Evolutionary conservation across 169 alveolate species (phyloP).

Genomic region (Plasmodium gallinaceum): DNA sequence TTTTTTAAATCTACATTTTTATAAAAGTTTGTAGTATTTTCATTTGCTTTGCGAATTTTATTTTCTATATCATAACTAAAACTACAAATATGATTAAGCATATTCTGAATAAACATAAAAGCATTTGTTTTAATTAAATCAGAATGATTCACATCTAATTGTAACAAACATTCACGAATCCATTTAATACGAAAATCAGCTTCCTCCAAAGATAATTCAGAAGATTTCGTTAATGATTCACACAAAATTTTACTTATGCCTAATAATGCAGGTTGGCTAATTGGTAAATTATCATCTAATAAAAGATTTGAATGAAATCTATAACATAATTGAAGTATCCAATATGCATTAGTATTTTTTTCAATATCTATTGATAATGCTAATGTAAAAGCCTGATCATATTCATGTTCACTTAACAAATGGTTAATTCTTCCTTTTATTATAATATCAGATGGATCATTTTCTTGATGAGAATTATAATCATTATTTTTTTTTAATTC

Average conservation of each 20-base stretch:
- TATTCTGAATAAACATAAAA: slow-evolving; percentile 47
- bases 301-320: slow-evolving; percentile 19
- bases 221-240: slow-evolving; percentile 37
- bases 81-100: slow-evolving; percentile 36
- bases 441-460: slow-evolving; percentile 35
- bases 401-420: slow-evolving; percentile 58
- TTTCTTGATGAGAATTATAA: neutral
- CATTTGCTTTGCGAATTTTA: slow-evolving; percentile 18
- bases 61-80: slow-evolving; percentile 39
- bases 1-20: slow-evolving; percentile 2
- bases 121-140: slow-evolving; percentile 58
- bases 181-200: slow-evolving; percentile 57
- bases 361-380: slow-evolving; percentile 70
- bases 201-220: slow-evolving; percentile 15
- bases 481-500: slow-evolving; percentile 26
- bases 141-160: slow-evolving; percentile 33
- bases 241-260: slow-evolving; percentile 65
- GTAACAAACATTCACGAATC: slow-evolving; percentile 32
- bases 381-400: slow-evolving; percentile 60
- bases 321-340: slow-evolving; percentile 61
- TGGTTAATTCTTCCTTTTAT: slow-evolving; percentile 69
- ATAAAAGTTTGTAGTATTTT: neutral
- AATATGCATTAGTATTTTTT: slow-evolving; percentile 48
- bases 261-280: slow-evolving; percentile 66
- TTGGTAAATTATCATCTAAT: slow-evolving; percentile 9